Percentiles rank a stretch among this genome's conserved stretches.
These are phyloP conservation scores for Iberis pinnata DNA, from an alignment of 345 rosid genomes.

Conservation along the genomic window DNA sequence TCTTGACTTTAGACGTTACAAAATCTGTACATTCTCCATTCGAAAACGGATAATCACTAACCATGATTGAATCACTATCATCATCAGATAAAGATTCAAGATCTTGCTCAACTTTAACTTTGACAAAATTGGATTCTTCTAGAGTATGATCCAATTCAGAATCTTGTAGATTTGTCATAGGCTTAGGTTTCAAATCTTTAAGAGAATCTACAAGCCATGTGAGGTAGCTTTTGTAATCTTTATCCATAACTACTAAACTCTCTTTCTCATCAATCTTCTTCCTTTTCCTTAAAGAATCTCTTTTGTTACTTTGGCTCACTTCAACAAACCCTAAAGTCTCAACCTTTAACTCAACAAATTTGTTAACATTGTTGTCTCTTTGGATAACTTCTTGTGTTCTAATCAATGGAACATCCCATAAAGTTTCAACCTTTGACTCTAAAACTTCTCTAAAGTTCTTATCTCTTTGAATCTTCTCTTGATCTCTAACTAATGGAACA, in stretches of 20 bases:
- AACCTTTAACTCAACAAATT: too few relatives aligned
- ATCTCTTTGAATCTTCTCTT: too few relatives aligned
- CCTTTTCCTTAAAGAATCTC: slow-evolving; percentile 8
- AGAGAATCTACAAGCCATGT: slow-evolving; percentile 25
- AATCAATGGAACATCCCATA: too few relatives aligned
- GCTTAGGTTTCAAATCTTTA: slow-evolving; percentile 6
- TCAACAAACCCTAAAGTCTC: not conserved
- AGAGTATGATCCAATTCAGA: not conserved
- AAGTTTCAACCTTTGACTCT: too few relatives aligned
- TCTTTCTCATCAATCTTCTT: slow-evolving; percentile 6
- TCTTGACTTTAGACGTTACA: slow-evolving; percentile 22
- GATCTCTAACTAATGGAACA: too few relatives aligned
- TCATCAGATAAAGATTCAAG: slow-evolving; percentile 14
- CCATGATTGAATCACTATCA: slow-evolving; percentile 11
- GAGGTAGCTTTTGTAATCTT: slow-evolving; percentile 24
- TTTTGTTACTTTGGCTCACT: too few relatives aligned
- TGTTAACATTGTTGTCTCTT: not conserved
- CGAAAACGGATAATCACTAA: slow-evolving; percentile 18
- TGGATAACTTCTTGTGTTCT: not conserved
- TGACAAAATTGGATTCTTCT: slow-evolving; percentile 2
- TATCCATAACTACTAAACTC: slow-evolving; percentile 10
- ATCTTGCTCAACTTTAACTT: slow-evolving; percentile 18
- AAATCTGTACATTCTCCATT: slow-evolving; percentile 16
- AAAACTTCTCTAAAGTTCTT: too few relatives aligned
- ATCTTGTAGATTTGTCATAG: not conserved